Evolutionary conservation across 345 rosid species (phyloP).

Genomic region (Conringia planisiliqua): DNA sequence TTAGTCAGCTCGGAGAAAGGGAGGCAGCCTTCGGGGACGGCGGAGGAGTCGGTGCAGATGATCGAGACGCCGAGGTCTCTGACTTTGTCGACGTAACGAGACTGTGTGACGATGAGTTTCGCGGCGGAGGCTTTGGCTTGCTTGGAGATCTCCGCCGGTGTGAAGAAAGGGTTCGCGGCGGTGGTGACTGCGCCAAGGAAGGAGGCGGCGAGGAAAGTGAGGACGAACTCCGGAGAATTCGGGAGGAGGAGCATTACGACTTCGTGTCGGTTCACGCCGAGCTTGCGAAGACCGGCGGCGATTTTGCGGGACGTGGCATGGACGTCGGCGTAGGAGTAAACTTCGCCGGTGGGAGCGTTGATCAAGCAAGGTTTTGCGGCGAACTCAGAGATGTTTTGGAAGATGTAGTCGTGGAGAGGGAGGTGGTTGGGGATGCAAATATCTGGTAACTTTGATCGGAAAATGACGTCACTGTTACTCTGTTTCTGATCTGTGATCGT

Average conservation of each 20-base stretch:
- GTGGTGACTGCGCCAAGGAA: constrained; percentile 60
- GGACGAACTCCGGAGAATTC: constrained; percentile 66
- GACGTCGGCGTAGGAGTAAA: constrained; percentile 60
- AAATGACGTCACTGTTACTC: constrained; percentile 34
- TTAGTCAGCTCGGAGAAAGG: constrained; percentile 46
- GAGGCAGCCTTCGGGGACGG: constrained; percentile 44
- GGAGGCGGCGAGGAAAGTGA: constrained; percentile 69
- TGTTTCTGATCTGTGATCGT: constrained; percentile 18
- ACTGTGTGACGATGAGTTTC: constrained; percentile 62
- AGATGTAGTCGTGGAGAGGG: constrained; percentile 63
- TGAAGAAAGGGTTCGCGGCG: constrained; percentile 76
- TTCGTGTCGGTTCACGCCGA: constrained; percentile 58
- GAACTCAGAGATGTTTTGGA: constrained; percentile 64
- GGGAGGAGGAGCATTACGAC: constrained; percentile 65
- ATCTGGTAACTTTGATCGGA: constrained; percentile 79
- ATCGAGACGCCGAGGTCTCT: constrained; percentile 21
- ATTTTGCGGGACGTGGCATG: constrained; percentile 55
- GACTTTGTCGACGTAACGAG: constrained; percentile 46
- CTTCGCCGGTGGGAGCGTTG: constrained; percentile 63
- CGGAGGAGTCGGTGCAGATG: background rate
- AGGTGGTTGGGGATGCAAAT: constrained; percentile 73
- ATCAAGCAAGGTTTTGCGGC: constrained; percentile 60
- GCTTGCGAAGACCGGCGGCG: constrained; percentile 52
- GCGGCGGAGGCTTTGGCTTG: constrained; percentile 59
- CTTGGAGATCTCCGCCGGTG: constrained; percentile 65